phyloP scores from a whole-genome alignment of 225 moss, liverwort and hornwort genomes.

The Pleurozium schreberi region DNA sequence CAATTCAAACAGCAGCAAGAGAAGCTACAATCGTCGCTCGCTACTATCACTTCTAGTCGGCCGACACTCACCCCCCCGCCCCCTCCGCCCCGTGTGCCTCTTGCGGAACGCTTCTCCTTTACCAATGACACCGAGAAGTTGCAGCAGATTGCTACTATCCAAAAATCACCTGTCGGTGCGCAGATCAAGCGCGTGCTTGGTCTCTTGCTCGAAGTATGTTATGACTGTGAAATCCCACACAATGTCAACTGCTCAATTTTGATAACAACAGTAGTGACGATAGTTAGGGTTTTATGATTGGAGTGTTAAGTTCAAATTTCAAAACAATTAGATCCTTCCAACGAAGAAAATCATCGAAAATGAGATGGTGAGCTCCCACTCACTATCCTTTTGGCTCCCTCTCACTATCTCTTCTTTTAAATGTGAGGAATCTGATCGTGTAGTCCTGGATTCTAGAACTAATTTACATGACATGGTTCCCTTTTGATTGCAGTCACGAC shows the following conservation, averaged over 20 bases:
- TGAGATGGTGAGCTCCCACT: not conserved
- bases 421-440: not conserved
- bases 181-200: constrained; percentile 67
- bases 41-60: constrained; percentile 8
- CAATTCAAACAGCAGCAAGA: constrained; percentile 75
- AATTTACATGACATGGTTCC: not conserved
- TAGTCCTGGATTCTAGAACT: not conserved
- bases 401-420: not conserved
- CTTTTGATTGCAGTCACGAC: not conserved
- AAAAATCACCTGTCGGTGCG: constrained; percentile 55
- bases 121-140: constrained; percentile 64
- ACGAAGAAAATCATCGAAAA: not conserved
- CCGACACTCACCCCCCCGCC: constrained; percentile 20
- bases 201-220: constrained; percentile 61
- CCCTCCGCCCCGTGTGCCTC: not conserved
- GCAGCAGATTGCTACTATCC: constrained; percentile 63
- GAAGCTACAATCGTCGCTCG: constrained; percentile 58
- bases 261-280: not conserved
- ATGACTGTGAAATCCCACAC: not conserved
- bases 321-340: too few species aligned
- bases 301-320: not conserved
- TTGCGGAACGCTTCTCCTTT: constrained; percentile 36
- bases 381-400: not conserved
- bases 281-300: not conserved
- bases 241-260: not conserved